These are phyloP conservation scores for Blastobotrys proliferans DNA, from an alignment of 1,139 yeast genomes.

Conservation along the genomic window DNA sequence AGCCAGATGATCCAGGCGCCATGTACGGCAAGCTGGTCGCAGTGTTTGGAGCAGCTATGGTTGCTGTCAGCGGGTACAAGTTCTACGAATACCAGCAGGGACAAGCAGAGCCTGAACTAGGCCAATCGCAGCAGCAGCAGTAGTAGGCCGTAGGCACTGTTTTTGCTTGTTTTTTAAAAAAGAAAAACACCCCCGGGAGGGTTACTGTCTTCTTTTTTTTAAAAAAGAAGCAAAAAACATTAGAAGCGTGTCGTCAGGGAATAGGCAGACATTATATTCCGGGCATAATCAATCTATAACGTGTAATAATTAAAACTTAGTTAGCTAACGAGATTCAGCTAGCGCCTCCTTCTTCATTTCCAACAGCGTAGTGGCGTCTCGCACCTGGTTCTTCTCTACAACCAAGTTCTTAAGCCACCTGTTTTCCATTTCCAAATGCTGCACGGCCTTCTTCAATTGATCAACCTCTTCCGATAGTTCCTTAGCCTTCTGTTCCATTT, in stretches of 20 bases:
- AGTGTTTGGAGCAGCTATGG: conserved; percentile 21
- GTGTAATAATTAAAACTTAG: too few species aligned
- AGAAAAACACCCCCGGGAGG: too few species aligned
- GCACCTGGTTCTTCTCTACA: conserved; percentile 52
- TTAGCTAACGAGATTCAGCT: conserved; percentile 5
- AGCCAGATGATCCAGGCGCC: conserved; percentile 26
- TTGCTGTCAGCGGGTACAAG: conserved; percentile 32
- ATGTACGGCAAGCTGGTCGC: conserved; percentile 29
- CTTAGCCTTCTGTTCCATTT: conserved; percentile 65
- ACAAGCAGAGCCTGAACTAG: neutral
- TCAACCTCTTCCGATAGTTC: conserved; percentile 60
- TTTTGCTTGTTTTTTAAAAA: too few species aligned
- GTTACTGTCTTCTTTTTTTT: neutral
- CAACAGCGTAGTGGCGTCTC: conserved; percentile 31
- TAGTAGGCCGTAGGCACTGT: too few species aligned
- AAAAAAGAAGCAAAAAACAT: neutral
- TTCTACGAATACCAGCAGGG: conserved; percentile 6
- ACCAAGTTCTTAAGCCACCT: conserved; percentile 71
- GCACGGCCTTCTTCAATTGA: conserved; percentile 56
- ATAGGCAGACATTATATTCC: too few species aligned
- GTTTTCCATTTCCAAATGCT: conserved; percentile 80
- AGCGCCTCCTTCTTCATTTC: conserved; percentile 27
- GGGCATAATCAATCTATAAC: too few species aligned
- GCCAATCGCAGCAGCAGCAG: too few species aligned
- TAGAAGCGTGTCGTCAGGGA: conserved; percentile 1